Evolutionary conservation across 2,329 filamentous ascomycete genomes (phyloP).

Genomic region (Hymenoscyphus salicellus): DNA sequence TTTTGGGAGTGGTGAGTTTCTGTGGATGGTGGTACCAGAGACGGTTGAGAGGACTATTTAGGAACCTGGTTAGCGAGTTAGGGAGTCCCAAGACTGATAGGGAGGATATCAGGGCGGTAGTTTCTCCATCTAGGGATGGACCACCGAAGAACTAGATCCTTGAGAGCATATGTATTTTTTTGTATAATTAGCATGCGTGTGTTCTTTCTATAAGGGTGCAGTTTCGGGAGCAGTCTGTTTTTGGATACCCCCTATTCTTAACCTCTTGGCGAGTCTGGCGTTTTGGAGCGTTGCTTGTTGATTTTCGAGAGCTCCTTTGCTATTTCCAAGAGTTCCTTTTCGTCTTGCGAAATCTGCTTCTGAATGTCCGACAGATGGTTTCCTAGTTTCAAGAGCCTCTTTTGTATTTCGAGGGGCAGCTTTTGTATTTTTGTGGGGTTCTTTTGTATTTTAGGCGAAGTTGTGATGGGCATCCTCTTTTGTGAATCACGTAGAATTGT

Average conservation of each 20-base stretch:
- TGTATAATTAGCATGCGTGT: not conserved
- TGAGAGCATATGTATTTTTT: not conserved
- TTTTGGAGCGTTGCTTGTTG: no score
- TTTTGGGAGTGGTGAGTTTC: constrained; percentile 19
- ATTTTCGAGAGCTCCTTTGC: no score
- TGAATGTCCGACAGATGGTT: no score
- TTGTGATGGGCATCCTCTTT: no score
- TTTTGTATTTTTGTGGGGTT: no score
- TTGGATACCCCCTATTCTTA: not conserved
- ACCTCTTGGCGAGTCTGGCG: no score
- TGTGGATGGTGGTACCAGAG: constrained; percentile 27
- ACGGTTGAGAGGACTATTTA: constrained; percentile 12
- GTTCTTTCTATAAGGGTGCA: not conserved
- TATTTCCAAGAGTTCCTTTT: no score
- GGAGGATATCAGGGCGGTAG: constrained; percentile 7
- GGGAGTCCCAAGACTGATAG: constrained; percentile 1
- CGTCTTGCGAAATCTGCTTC: no score
- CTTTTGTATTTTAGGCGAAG: no score
- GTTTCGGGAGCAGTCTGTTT: not conserved
- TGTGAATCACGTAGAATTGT: no score
- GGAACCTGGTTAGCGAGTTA: constrained; percentile 6
- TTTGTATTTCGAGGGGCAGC: no score
- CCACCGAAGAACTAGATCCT: not conserved
- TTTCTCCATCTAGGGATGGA: not conserved
- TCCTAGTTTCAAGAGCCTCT: no score